Evolutionary conservation across 2,329 filamentous ascomycete species (phyloP).

Genomic region (Pseudocercospora crystallina): DNA sequence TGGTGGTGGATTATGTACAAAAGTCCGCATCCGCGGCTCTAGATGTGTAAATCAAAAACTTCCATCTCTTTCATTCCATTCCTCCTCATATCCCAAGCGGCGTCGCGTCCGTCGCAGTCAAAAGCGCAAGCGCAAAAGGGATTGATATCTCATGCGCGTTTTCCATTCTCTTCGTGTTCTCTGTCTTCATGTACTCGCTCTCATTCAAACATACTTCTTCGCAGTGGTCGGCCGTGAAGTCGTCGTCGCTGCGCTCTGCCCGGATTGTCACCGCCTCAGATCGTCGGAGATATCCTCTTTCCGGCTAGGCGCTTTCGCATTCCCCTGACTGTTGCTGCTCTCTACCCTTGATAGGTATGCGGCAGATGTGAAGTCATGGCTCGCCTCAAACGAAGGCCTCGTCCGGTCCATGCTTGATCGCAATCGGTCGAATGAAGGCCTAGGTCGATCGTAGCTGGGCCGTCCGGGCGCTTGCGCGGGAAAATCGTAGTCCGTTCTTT

Average conservation of each 20-base stretch:
- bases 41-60: no score
- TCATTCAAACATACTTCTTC: constrained; percentile 7
- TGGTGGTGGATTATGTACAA: no score
- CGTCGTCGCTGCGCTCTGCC: no score
- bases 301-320: constrained; percentile 6
- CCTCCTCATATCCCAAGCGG: no score
- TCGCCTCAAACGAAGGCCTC: constrained; percentile 80
- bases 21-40: no score
- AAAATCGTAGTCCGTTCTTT: constrained; percentile 19
- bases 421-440: constrained; percentile 86
- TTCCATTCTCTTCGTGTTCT: constrained; percentile 2
- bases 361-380: constrained; percentile 87
- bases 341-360: constrained; percentile 82
- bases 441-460: constrained; percentile 38
- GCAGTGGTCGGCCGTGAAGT: neutral
- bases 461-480: constrained; percentile 5
- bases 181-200: constrained; percentile 2
- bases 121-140: no score
- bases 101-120: no score
- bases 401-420: constrained; percentile 84
- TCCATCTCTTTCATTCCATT: no score
- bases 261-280: constrained; percentile 15
- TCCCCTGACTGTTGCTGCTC: constrained; percentile 30
- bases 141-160: neutral
- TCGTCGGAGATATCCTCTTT: constrained; percentile 18